Evolutionary conservation across 148 eudicot genomes (phyloP), one percentile per base, ranked within the genome.

Genomic region (Pouteria glomerata): DNA sequence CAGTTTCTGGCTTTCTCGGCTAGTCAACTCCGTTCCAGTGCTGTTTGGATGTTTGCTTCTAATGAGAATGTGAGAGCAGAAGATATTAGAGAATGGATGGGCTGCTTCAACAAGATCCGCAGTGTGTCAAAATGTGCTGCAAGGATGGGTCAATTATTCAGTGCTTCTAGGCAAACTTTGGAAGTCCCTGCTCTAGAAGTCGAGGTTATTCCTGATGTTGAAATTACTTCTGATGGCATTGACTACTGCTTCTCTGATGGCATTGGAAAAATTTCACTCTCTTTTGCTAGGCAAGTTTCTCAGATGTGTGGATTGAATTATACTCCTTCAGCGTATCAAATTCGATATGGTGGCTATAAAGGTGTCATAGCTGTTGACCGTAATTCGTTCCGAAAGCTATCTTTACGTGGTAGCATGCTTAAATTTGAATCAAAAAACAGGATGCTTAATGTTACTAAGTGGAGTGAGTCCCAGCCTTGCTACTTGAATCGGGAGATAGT

Each of bases 21-120:
- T 1, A 95, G 98, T 80, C 98, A 95, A 62, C 89, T 95, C 47
- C 90, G 98, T 12, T 91, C 97, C 37, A 91, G 88, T 68, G 84
- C 98, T 0, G 96, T 95, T 3, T 95, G 98, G 98, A 95, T 95
- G 98, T 95, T 95, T 89, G 96, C 98, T 82, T 95, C 97, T 29
- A 95, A 91, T 69, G 89, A 89, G 19, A 73, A 88, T 33, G 84
- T 91, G 52, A 95, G 58, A 75, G 93, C 90, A 14, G 86, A 79
- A 73, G 90, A 90, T 77, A 95, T 95, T 51, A 80, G 98, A 41
- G 82, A 95, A 60, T 95, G 98, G 98, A 95, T 95, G 98, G 98
- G 98, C 7, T 82, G 96, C 78, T 95, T 95, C 73, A 88, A 74
- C 70, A 91, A 90, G 82, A 95, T 95, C 39, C 90, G 98, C 0